Evolutionary conservation across 257 asterid genomes (phyloP).

Genomic region (Fraxinus excelsior): DNA sequence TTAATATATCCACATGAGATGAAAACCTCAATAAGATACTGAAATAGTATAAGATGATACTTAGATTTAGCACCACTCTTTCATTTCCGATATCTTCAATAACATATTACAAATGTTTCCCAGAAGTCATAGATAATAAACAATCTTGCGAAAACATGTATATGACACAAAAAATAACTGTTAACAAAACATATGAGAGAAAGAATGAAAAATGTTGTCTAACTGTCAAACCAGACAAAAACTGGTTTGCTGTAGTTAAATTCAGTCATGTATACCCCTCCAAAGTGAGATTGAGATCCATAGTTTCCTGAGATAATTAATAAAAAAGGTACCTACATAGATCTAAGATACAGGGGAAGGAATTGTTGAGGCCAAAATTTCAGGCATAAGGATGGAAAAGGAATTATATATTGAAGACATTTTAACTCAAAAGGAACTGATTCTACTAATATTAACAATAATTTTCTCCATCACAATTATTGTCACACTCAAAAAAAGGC

Average conservation of each 20-base stretch:
- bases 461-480: neutral
- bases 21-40: neutral
- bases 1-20: neutral
- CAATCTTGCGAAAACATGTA: neutral
- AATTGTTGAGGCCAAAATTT: neutral
- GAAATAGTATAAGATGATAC: slow-evolving; percentile 18
- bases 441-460: neutral
- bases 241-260: slow-evolving; percentile 1
- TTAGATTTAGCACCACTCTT: neutral
- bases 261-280: neutral
- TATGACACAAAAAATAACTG: neutral
- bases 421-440: neutral
- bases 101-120: neutral
- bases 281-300: neutral
- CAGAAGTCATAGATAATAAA: neutral
- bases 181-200: neutral
- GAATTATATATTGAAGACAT: neutral
- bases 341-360: neutral
- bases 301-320: too few relatives aligned
- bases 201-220: neutral
- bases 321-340: too few relatives aligned
- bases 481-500: neutral
- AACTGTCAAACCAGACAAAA: neutral
- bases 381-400: neutral
- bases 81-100: neutral